A percentile compares a stretch with the other conserved stretches of the same genome.
phyloP scores from a whole-genome alignment of 1,284 basidiomycete genomes.

The Pseudomicrostroma phylloplanum region DNA sequence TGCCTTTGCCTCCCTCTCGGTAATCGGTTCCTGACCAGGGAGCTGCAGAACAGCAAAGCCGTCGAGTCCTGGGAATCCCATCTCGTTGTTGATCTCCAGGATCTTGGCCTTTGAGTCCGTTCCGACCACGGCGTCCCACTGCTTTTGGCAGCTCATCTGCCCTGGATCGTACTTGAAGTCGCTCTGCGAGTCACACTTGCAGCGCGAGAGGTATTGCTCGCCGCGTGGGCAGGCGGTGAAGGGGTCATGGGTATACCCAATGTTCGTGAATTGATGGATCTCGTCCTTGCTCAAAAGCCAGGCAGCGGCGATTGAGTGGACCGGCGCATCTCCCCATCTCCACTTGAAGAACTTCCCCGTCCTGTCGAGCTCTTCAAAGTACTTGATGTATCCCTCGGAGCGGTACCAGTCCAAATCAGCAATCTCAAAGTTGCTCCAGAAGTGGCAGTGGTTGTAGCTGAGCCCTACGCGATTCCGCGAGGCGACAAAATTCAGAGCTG shows the following conservation, averaged over 20 bases:
- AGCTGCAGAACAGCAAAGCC: background rate
- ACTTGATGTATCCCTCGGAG: constrained; percentile 10
- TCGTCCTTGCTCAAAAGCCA: constrained; percentile 7
- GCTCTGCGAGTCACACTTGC: constrained; percentile 11
- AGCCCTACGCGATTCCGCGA: constrained; percentile 9
- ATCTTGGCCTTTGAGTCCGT: constrained; percentile 11
- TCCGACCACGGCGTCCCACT: constrained; percentile 7
- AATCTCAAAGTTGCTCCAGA: constrained; percentile 15
- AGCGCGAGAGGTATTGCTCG: background rate
- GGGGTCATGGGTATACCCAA: constrained; percentile 19
- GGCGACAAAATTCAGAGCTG: constrained; percentile 7
- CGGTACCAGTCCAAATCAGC: constrained; percentile 9
- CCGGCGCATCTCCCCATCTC: constrained; percentile 14
- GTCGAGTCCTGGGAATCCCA: background rate
- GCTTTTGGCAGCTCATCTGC: background rate
- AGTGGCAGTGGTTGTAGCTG: constrained; percentile 16
- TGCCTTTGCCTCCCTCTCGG: background rate
- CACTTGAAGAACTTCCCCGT: constrained; percentile 16
- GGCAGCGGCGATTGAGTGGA: constrained; percentile 11
- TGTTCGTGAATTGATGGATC: constrained; percentile 29
- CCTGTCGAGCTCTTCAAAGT: constrained; percentile 10
- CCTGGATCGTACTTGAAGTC: constrained; percentile 6
- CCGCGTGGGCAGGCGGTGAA: constrained; percentile 10
- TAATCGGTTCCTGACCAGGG: background rate
- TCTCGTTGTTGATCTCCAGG: constrained; percentile 7